These are phyloP conservation scores for Trichoderma citrinoviride DNA, from an alignment of 2,329 filamentous ascomycete genomes.

Conservation along the genomic window DNA sequence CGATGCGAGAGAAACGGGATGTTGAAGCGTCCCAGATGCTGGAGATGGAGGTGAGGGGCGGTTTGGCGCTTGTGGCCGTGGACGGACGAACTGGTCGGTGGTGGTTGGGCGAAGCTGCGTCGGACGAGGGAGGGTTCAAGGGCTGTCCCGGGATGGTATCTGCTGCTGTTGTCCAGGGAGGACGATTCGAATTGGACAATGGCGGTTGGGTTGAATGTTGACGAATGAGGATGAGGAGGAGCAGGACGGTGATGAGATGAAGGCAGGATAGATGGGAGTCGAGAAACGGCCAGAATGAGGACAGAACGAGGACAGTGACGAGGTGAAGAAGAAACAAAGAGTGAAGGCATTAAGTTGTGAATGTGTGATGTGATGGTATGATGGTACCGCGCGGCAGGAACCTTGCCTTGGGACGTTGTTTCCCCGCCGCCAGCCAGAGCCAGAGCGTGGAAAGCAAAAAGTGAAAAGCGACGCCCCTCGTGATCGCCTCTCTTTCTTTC, in stretches of 20 bases:
- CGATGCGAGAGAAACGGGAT: slow-evolving; percentile 6
- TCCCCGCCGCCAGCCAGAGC: background rate
- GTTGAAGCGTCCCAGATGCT: background rate
- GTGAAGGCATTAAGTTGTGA: no score
- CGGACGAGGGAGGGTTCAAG: background rate
- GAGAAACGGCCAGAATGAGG: no score
- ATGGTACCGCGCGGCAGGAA: no score
- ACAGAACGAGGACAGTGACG: background rate
- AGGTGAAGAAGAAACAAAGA: background rate
- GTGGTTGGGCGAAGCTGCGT: background rate
- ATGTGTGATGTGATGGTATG: no score
- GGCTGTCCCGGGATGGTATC: background rate
- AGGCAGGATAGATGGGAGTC: no score
- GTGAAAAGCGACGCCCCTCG: background rate
- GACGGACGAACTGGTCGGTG: background rate
- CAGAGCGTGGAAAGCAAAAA: background rate
- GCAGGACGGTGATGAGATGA: background rate
- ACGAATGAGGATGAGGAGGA: background rate
- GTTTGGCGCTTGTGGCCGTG: slow-evolving; percentile 9
- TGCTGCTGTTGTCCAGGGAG: background rate
- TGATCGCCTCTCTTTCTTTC: slow-evolving; percentile 15
- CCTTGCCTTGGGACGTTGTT: background rate
- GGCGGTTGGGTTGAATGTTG: background rate
- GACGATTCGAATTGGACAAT: background rate
- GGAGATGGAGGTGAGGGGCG: slow-evolving; percentile 18